Percentiles rank a stretch among this genome's conserved stretches.
These are phyloP conservation scores for Rhizopogon vulgaris DNA, from an alignment of 768 basidiomycete species.

Conservation along the genomic window DNA sequence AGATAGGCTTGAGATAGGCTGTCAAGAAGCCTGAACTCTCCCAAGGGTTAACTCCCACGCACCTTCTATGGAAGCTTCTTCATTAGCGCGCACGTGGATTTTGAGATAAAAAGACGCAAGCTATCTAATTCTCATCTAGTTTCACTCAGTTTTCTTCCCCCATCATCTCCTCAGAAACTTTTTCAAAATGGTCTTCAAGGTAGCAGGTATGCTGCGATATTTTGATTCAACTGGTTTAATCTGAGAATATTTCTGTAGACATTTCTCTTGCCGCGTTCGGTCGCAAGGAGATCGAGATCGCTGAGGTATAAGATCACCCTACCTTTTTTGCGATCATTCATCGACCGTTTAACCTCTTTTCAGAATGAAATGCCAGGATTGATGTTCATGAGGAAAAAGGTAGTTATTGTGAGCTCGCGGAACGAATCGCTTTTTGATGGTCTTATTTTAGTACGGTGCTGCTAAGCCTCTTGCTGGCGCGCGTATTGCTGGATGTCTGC, in stretches of 20 bases:
- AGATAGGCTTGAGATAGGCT: neutral
- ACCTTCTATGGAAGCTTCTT: neutral
- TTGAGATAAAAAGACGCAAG: slow-evolving; percentile 25
- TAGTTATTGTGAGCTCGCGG: slow-evolving; percentile 20
- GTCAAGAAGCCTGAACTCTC: neutral
- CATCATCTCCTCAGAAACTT: slow-evolving; percentile 9
- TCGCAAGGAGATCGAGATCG: slow-evolving; percentile 99
- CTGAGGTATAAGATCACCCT: slow-evolving; percentile 61
- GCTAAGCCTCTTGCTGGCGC: slow-evolving; percentile 88
- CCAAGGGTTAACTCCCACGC: slow-evolving; percentile 22
- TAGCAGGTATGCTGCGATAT: slow-evolving; percentile 54
- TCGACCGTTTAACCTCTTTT: slow-evolving; percentile 6
- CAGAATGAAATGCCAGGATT: slow-evolving; percentile 95
- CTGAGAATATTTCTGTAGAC: slow-evolving; percentile 39
- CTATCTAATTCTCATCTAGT: slow-evolving; percentile 12
- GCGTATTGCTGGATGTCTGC: slow-evolving; percentile 95
- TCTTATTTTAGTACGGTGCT: slow-evolving; percentile 56
- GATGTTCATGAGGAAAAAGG: slow-evolving; percentile 89
- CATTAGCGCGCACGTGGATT: slow-evolving; percentile 19
- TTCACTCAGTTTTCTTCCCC: slow-evolving; percentile 19
- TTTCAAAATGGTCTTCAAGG: slow-evolving; percentile 75
- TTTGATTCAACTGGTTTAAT: neutral
- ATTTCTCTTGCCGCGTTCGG: slow-evolving; percentile 98
- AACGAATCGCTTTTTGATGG: slow-evolving; percentile 1
- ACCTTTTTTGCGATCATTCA: slow-evolving; percentile 5